phyloP scores from a whole-genome alignment of 75 land plant genomes.

The Sequoiadendron giganteum region DNA sequence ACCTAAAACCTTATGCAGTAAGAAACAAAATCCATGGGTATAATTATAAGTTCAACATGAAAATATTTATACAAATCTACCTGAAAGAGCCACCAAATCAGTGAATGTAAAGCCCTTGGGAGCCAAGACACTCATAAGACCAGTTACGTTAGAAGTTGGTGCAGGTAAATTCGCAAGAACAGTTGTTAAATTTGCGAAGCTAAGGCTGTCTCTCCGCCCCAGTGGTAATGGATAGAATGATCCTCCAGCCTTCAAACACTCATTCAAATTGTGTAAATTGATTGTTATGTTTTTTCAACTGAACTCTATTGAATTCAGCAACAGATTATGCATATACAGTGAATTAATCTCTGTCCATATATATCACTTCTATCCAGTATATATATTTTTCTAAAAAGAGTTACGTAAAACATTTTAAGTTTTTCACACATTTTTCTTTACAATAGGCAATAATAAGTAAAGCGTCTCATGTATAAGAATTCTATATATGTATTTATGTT shows the following conservation, averaged over 20 bases:
- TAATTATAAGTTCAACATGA: neutral
- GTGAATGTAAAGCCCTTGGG: neutral
- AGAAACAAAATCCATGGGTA: neutral
- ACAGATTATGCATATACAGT: too few relatives aligned
- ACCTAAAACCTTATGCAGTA: neutral
- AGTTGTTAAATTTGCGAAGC: neutral
- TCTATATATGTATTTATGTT: too few relatives aligned
- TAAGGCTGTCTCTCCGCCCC: neutral
- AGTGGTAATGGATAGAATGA: neutral
- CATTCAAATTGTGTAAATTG: too few relatives aligned
- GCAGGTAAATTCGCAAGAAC: neutral
- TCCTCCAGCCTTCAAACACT: neutral
- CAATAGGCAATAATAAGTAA: too few relatives aligned
- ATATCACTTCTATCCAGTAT: too few relatives aligned
- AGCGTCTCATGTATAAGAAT: too few relatives aligned
- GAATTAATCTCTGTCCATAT: too few relatives aligned
- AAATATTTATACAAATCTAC: neutral
- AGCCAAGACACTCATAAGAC: neutral
- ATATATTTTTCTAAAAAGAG: too few relatives aligned
- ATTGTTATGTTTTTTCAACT: too few relatives aligned
- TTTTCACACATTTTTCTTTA: too few relatives aligned
- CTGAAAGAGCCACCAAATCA: slow-evolving; percentile 4
- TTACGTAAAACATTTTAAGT: too few relatives aligned
- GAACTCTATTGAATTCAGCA: too few relatives aligned
- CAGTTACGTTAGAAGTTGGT: neutral